Evolutionary conservation across 257 asterid genomes (phyloP).

Genomic region (Przewalskia tangutica): DNA sequence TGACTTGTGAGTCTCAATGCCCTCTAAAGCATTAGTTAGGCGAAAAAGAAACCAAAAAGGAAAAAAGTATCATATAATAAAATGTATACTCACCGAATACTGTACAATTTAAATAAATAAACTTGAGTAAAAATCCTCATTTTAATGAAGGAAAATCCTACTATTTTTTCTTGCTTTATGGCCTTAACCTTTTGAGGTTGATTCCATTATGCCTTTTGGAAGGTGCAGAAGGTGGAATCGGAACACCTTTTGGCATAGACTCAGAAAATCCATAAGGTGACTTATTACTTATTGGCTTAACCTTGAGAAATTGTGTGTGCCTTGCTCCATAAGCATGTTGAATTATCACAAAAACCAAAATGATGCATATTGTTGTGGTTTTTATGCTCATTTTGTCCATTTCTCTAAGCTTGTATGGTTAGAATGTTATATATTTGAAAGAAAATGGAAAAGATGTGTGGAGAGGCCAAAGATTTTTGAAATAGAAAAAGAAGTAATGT

Average conservation of each 20-base stretch:
- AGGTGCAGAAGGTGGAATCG: slow-evolving; percentile 76
- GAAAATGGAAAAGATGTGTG: not conserved
- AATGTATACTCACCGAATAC: not conserved
- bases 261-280: slow-evolving; percentile 26
- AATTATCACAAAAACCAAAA: slow-evolving; percentile 13
- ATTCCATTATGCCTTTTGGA: slow-evolving; percentile 50
- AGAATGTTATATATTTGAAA: not conserved
- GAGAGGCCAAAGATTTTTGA: not conserved
- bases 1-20: not conserved
- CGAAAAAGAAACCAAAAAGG: not conserved
- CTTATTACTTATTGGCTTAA: slow-evolving; percentile 8
- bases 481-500: not conserved
- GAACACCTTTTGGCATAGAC: slow-evolving; percentile 55
- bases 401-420: not conserved
- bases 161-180: too few relatives aligned
- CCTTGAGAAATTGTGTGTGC: slow-evolving; percentile 39
- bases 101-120: not conserved
- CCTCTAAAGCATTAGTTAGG: not conserved
- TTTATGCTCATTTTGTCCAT: slow-evolving; percentile 23
- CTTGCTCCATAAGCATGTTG: slow-evolving; percentile 32
- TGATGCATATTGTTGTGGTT: slow-evolving; percentile 9
- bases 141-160: not conserved
- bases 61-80: not conserved
- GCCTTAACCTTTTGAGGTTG: slow-evolving; percentile 10
- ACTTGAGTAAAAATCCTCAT: not conserved